A percentile compares a stretch with the other conserved stretches of the same genome.
phyloP scores from a whole-genome alignment of 1,284 basidiomycete genomes.

The Melampsora larici-populina region DNA sequence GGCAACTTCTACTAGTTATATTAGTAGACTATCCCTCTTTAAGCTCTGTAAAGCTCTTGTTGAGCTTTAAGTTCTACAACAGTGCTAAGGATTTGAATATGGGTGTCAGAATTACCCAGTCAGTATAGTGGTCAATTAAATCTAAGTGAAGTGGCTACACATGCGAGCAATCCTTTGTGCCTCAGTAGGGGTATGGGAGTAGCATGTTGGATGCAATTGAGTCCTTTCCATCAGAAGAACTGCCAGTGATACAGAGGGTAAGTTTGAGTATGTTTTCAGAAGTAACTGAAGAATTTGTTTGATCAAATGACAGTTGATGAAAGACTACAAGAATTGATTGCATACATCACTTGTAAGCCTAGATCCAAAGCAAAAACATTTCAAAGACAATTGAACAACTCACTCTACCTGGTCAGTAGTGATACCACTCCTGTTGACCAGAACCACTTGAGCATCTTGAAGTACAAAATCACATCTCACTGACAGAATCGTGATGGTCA shows the following conservation, averaged over 20 bases:
- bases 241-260: constrained; percentile 23
- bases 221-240: not conserved
- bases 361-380: not conserved
- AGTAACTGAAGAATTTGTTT: not conserved
- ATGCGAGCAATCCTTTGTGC: constrained; percentile 36
- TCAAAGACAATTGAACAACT: not conserved
- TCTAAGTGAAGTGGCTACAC: not conserved
- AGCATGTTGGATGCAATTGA: constrained; percentile 13
- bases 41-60: no score
- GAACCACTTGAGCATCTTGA: not conserved
- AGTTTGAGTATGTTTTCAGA: constrained; percentile 20
- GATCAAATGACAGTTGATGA: not conserved
- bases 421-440: not conserved
- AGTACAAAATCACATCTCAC: not conserved
- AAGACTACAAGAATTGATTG: not conserved
- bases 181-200: constrained; percentile 42
- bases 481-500: not conserved
- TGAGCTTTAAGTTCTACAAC: no score
- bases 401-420: not conserved
- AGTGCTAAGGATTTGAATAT: constrained; percentile 13
- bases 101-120: no score
- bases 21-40: no score
- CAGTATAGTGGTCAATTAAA: not conserved
- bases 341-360: no score
- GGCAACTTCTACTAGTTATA: no score